A percentile compares a stretch with the other conserved stretches of the same genome.
Conservation (phyloP, 305 asterid species). For the Coffea humblotiana region DNA sequence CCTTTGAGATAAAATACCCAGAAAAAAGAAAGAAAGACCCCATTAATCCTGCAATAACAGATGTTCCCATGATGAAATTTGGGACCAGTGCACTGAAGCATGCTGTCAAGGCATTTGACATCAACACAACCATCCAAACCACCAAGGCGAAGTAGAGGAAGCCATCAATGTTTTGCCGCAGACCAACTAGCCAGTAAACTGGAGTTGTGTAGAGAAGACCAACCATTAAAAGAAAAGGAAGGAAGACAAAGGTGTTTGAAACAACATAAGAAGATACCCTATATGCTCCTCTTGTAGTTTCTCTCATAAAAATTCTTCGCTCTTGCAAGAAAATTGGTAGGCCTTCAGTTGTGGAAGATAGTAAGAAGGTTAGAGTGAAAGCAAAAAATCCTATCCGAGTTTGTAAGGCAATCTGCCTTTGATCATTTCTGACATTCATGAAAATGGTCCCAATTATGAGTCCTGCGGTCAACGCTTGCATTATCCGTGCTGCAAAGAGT, state of each 20-base stretch:
- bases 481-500: slow-evolving; percentile 50
- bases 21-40: slow-evolving; percentile 77
- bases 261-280: slow-evolving; percentile 66
- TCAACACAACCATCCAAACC: slow-evolving; percentile 55
- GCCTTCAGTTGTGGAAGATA: slow-evolving; percentile 72
- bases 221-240: slow-evolving; percentile 59
- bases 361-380: slow-evolving; percentile 63
- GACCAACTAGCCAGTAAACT: slow-evolving; percentile 69
- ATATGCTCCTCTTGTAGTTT: slow-evolving; percentile 71
- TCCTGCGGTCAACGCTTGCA: slow-evolving; percentile 58
- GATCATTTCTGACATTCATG: slow-evolving; percentile 31
- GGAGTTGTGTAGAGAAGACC: slow-evolving; percentile 53
- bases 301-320: slow-evolving; percentile 51
- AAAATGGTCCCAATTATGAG: slow-evolving; percentile 61
- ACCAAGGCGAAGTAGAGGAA: slow-evolving; percentile 55
- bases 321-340: slow-evolving; percentile 77
- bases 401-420: slow-evolving; percentile 39
- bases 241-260: slow-evolving; percentile 59
- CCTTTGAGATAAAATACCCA: slow-evolving; percentile 69
- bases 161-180: slow-evolving; percentile 34
- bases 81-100: slow-evolving; percentile 67
- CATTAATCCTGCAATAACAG: slow-evolving; percentile 51
- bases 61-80: slow-evolving; percentile 63
- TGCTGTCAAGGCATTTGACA: slow-evolving; percentile 68
- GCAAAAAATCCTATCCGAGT: slow-evolving; percentile 71